A percentile compares a stretch with the other conserved stretches of the same genome.
These are phyloP conservation scores for Erodium maritimum DNA, from an alignment of 345 rosid species.

Conservation along the genomic window DNA sequence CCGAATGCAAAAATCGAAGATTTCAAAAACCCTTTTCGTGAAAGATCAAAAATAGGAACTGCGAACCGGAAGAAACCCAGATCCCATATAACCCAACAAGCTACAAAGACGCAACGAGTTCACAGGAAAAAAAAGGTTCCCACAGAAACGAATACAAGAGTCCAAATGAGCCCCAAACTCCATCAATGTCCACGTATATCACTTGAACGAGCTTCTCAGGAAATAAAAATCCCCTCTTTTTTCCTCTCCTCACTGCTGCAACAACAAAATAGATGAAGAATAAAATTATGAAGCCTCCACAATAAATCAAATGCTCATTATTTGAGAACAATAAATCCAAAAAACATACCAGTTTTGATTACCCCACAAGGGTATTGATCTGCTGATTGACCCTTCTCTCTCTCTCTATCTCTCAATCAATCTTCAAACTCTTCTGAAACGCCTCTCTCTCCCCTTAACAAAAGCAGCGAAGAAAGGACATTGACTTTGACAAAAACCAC, in stretches of 20 bases:
- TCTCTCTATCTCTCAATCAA: conserved; percentile 8
- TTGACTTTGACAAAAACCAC: no score
- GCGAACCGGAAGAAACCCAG: conserved; percentile 37
- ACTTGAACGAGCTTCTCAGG: no score
- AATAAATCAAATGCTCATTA: no score
- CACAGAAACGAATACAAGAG: conserved; percentile 4
- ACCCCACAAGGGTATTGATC: no score
- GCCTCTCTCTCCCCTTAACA: no score
- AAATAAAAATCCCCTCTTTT: background rate
- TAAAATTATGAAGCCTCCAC: background rate
- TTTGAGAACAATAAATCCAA: conserved; percentile 22
- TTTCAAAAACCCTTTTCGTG: conserved; percentile 27
- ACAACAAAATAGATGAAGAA: background rate
- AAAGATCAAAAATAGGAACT: conserved; percentile 26
- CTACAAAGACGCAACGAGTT: conserved; percentile 8
- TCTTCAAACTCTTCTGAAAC: no score
- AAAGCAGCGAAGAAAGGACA: no score
- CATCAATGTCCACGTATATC: no score
- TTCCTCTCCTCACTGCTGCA: conserved; percentile 1
- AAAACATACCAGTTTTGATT: conserved; percentile 14
- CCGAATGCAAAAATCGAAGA: conserved; percentile 13
- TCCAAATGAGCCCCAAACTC: background rate
- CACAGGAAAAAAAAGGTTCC: no score
- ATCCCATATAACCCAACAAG: conserved; percentile 31
- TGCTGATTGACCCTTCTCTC: conserved; percentile 13